A percentile compares a stretch with the other conserved stretches of the same genome.
phyloP scores from a whole-genome alignment of 1,284 basidiomycete genomes.

The Trichosporon inkin region DNA sequence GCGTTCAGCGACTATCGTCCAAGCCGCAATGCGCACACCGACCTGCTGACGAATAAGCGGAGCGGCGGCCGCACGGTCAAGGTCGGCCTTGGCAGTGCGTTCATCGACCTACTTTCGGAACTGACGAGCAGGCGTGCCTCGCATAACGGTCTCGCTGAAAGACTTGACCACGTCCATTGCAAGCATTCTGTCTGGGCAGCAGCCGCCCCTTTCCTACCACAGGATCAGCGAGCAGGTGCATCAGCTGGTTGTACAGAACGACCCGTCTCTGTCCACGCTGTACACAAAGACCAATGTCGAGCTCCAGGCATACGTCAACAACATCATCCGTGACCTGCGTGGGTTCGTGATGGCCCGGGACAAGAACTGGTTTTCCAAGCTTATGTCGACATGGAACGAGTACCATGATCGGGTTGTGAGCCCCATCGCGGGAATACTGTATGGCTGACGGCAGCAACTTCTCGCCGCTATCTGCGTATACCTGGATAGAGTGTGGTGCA shows the following conservation, averaged over 20 bases:
- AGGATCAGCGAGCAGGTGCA: slow-evolving; percentile 30
- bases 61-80: slow-evolving; percentile 20
- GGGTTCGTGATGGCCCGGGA: slow-evolving; percentile 32
- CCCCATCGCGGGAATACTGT: neutral
- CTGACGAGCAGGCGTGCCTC: neutral
- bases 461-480: slow-evolving; percentile 45
- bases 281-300: slow-evolving; percentile 29
- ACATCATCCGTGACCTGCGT: slow-evolving; percentile 30
- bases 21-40: slow-evolving; percentile 39
- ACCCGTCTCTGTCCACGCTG: slow-evolving; percentile 17
- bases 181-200: slow-evolving; percentile 28
- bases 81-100: slow-evolving; percentile 26
- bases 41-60: slow-evolving; percentile 27
- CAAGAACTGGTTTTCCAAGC: slow-evolving; percentile 27
- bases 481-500: slow-evolving; percentile 43
- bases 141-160: neutral
- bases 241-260: slow-evolving; percentile 26
- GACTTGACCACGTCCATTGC: slow-evolving; percentile 16
- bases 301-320: slow-evolving; percentile 21
- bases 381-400: slow-evolving; percentile 30
- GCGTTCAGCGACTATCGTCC: slow-evolving; percentile 39
- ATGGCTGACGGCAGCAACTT: slow-evolving; percentile 26
- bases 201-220: slow-evolving; percentile 30
- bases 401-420: slow-evolving; percentile 34
- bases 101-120: neutral